Evolutionary conservation across 441 rosid genomes (phyloP), one percentile per base, ranked within the genome.

Genomic region (Aquilaria agallochum): DNA sequence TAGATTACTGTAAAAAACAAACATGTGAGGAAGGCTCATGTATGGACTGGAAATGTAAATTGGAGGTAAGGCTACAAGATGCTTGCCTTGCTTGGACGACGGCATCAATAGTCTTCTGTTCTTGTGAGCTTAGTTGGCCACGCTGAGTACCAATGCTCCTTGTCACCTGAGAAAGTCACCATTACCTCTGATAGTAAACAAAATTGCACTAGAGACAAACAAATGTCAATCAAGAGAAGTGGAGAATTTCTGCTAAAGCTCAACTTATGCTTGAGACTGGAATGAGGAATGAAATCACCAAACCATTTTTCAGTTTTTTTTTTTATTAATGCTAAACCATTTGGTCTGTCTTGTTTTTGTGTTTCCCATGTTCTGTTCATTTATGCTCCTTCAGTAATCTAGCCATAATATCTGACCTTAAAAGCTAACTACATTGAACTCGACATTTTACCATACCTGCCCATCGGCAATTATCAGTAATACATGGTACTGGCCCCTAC

Each of bases 401-500:
- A 8, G 42, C 7, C 5, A 36, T 36, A 36, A 36, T 36, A 36
- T 36, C 7, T 36, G 3, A 36, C 42, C 7, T 5, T 3, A 36
- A 36, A 36, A 36, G 42, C 42, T 36, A 36, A 36, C 6, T 36
- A 36, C 6, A 36, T 8, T 36, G 40, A 34, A 6, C 40, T 34
- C 6, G 40, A 34, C 40, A 34, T 6, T 34, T 34, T 34, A 34
- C 40, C 40, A 36, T 65, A 76, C 83, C 84, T 82, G 87, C 44
- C 87, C 87, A 75, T 82, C 84, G 3, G 84, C 87, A 68, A 82
- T 82, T 68, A 82, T 75, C 67, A 79, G 40, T 62, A 82, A 75
- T 31, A 82, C 87, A 49, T 82, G 87, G 80, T 82, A 82, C 64
- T 82, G 87, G 57, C 87, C 87, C 48, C 78, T 74, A 69, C 84